Evolutionary conservation across 1,284 basidiomycete species (phyloP), one percentile per base, ranked within the genome.

Genomic region (Austroboletus olivaceoglutinosus): DNA sequence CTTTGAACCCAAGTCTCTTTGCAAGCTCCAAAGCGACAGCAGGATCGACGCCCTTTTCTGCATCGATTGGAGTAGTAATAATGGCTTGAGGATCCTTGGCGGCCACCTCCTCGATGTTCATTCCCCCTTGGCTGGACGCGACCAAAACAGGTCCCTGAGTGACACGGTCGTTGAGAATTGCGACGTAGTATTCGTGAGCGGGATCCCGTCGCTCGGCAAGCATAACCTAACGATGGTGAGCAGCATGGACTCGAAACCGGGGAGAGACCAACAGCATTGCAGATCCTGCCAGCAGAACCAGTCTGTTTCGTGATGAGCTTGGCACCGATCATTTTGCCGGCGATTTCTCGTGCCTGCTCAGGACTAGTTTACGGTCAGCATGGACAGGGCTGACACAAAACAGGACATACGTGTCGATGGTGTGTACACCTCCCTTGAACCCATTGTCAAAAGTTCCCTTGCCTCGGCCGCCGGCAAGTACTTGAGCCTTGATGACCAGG

Each of bases 21-120:
- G 97, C 97, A 53, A 98, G 78, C 16, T 73, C 80, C 47, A 93
- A 73, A 36, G 91, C 96, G 50, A 88, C 79, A 18, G 76, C 70
- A 61, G 86, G 80, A 60, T 81, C 83, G 43, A 99, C 78, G 23
- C 97, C 97, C 25, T 85, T 89, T 54, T 89, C 78, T 63, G 91
- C 94, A 73, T 91, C 78, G 65, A 99, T 93, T 42, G 92, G 91
- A 13, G 91, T 95, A 47, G 96, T 98, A 69, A 99, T 93, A 72
- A 99, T 99, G 30, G 97, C 93, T 41, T 80, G 77, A 33, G 97
- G 97, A 67, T 95, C 93, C 65, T 98, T 94, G 45, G 91, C 91
- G n/a, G 97, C 97, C 45, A 99, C 97, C 66, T 99, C 97, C 73
- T 99, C 97, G 68, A 99, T 99, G 77, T 94, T 97, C 92, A 96